Percentiles rank a stretch among this genome's conserved stretches.
phyloP scores from a whole-genome alignment of 495 filamentous ascomycete genomes.

The Hyaloscypha hepaticicola region DNA sequence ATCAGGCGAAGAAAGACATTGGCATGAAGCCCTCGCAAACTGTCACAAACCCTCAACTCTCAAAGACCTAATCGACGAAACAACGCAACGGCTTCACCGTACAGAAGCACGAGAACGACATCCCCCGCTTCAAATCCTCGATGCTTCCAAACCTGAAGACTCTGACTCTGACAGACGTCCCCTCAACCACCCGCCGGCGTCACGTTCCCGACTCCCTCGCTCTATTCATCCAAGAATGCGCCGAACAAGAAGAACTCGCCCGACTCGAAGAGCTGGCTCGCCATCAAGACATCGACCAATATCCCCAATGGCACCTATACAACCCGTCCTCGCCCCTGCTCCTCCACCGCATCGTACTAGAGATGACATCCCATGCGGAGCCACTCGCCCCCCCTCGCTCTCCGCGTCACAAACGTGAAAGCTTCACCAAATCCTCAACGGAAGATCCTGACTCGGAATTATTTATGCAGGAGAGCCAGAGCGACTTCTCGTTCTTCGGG shows the following conservation, averaged over 20 bases:
- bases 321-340: slow-evolving; percentile 47
- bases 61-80: slow-evolving; percentile 16
- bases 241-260: slow-evolving; percentile 56
- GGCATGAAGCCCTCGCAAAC: slow-evolving; percentile 1
- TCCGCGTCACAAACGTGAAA: slow-evolving; percentile 33
- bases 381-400: slow-evolving; percentile 32
- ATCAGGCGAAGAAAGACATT: slow-evolving; percentile 3
- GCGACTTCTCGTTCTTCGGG: slow-evolving; percentile 66
- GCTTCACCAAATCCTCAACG: slow-evolving; percentile 51
- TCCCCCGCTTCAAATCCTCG: slow-evolving; percentile 51
- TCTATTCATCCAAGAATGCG: slow-evolving; percentile 59
- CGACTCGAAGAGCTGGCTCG: slow-evolving; percentile 49
- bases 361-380: slow-evolving; percentile 46
- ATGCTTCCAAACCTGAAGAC: slow-evolving; percentile 56
- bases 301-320: neutral
- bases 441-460: slow-evolving; percentile 61
- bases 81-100: slow-evolving; percentile 36
- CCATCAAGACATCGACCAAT: slow-evolving; percentile 30
- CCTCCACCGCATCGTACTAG: slow-evolving; percentile 55
- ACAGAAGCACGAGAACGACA: slow-evolving; percentile 30
- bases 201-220: slow-evolving; percentile 48
- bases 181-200: slow-evolving; percentile 46
- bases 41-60: neutral
- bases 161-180: slow-evolving; percentile 59
- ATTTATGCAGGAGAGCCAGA: slow-evolving; percentile 57